Conservation (phyloP, 2,329 filamentous ascomycete genomes). For the Claviceps spartinae region DNA sequence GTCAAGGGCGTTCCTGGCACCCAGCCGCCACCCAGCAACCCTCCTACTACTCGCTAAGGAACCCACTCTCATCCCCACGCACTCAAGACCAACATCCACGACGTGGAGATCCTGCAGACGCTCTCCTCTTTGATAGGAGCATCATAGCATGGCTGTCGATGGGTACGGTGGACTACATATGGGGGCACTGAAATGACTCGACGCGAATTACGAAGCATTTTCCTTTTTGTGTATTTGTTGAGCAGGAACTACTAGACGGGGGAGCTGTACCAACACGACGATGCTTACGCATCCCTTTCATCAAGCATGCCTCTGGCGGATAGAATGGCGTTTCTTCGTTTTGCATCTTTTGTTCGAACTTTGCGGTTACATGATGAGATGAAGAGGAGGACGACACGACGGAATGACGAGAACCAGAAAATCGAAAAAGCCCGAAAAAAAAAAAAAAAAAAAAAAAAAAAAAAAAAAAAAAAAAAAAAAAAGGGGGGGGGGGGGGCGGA, state of each 20-base stretch:
- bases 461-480: no score
- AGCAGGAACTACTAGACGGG: not conserved
- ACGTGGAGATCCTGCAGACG: no score
- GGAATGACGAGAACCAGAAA: not conserved
- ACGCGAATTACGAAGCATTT: conserved; percentile 14
- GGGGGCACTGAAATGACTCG: no score
- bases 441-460: no score
- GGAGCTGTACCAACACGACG: not conserved
- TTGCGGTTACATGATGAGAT: not conserved
- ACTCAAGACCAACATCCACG: no score
- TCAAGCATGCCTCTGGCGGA: not conserved
- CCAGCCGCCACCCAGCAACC: conserved; percentile 3
- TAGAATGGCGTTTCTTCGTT: not conserved
- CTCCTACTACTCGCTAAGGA: conserved; percentile 6
- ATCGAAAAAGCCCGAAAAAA: not conserved
- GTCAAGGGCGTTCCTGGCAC: conserved; percentile 16
- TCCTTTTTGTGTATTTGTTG: not conserved
- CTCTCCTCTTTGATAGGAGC: no score
- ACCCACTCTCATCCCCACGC: conserved; percentile 5
- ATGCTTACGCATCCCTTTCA: not conserved
- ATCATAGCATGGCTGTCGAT: no score
- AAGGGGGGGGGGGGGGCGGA: no score
- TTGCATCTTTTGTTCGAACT: not conserved
- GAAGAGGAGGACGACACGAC: not conserved
- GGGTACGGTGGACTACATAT: no score